Base-by-base conservation (phyloP, 2,329 filamentous ascomycete genomes). In the Aureobasidium sp. region DNA sequence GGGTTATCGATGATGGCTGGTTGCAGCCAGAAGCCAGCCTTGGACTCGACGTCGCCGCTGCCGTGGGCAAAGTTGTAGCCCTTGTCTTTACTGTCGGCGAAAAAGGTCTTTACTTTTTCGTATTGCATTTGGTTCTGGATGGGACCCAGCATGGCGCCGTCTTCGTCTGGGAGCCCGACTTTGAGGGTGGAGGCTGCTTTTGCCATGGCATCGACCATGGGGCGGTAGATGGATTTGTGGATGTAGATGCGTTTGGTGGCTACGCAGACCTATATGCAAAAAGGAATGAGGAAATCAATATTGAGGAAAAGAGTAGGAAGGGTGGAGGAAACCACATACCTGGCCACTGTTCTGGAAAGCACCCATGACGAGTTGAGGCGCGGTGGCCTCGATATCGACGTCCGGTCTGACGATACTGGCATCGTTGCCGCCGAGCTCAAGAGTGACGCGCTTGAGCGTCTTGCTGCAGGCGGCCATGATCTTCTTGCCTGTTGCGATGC, bases 371-470 rank as follows among this genome's bases (percentile, higher is more conserved):
- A 84, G 73, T 64, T 81, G 73, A 4, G 78, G 78, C 6, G 79
- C 78, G 17, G 74, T 72, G 64, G 77, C 77, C 62, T 78, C 75
- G 65, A 85, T 73, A 62, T 87, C 81, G 7, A 86, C 82, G 64
- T 86, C 83, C 0, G 78, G 78, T 36, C 79, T 77, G 39, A 86
- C 76, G 65, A 87, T 84, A n/a, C 81, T 79, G 1, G 84, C 78
- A 64, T 86, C 83, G 67, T 87, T 87, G 36, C 84, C 84, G 41
- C 84, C 82, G 27, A 86, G 78, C 71, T 87, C 85, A 15, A 87
- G 78, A 1, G 82, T 85, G 22, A 84, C 78, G 44, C 83, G 76
- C 77, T 86, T 87, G 29, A 87, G 72, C 0, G 82, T 84, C 69
- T 79, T 78, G 27, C 81, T 76, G 58, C 78, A 79, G n/a, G 77